These are phyloP conservation scores for Eucalyptus polyanthemos DNA, from an alignment of 345 rosid genomes.

Conservation along the genomic window DNA sequence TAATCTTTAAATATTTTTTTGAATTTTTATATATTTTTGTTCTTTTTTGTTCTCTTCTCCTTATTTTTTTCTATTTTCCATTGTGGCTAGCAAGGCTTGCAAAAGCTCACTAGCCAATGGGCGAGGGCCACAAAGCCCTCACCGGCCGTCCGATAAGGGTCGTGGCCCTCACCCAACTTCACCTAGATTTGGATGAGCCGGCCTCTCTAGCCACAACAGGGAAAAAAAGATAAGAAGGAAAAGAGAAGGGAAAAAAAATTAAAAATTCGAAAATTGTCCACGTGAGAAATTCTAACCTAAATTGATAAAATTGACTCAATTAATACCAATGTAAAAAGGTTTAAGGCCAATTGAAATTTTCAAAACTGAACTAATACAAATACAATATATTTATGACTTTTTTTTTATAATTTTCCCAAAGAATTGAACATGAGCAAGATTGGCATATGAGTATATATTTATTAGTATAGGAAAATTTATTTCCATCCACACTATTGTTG, in stretches of 20 bases:
- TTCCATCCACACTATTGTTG: background rate
- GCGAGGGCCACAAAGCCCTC: too few relatives aligned
- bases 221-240: background rate
- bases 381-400: background rate
- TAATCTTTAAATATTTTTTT: too few relatives aligned
- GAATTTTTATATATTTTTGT: too few relatives aligned
- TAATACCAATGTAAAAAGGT: too few relatives aligned
- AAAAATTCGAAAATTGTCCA: background rate
- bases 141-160: accelerated
- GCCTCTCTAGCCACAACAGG: background rate
- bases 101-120: background rate
- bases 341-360: background rate
- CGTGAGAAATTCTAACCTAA: background rate
- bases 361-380: too few relatives aligned
- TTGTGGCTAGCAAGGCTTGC: background rate
- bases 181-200: background rate
- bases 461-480: background rate
- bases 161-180: background rate
- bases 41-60: background rate
- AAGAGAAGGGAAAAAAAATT: background rate
- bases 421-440: background rate
- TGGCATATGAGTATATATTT: background rate
- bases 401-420: background rate
- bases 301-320: background rate
- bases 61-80: too few relatives aligned